A percentile compares a stretch with the other conserved stretches of the same genome.
These are phyloP conservation scores for Aaosphaeria arxii DNA, from an alignment of 2,329 filamentous ascomycete species.

Conservation along the genomic window DNA sequence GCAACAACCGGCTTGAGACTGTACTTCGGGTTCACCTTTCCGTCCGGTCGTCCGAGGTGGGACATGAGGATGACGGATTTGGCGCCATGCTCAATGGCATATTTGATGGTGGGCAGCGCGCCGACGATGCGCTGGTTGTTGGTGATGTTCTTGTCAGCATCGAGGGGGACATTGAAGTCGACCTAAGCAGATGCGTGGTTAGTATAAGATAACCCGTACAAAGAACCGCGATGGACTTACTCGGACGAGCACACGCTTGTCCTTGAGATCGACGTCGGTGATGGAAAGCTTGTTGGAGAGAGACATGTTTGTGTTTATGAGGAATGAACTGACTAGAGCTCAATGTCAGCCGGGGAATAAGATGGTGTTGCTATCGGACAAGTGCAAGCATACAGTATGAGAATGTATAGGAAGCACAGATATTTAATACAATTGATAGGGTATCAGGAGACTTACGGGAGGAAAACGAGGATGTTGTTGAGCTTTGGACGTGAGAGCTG, in stretches of 20 bases:
- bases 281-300: slow-evolving; percentile 98
- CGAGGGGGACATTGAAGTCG: slow-evolving; percentile 99
- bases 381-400: too few relatives aligned
- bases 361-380: too few relatives aligned
- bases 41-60: slow-evolving; percentile 93
- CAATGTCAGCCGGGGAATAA: too few relatives aligned
- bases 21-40: slow-evolving; percentile 87
- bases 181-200: slow-evolving; percentile 58
- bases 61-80: slow-evolving; percentile 97
- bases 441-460: too few relatives aligned
- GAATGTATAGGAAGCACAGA: too few relatives aligned
- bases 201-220: neutral
- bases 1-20: slow-evolving; percentile 87
- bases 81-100: slow-evolving; percentile 84
- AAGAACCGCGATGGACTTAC: slow-evolving; percentile 54
- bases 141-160: slow-evolving; percentile 88
- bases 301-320: slow-evolving; percentile 65
- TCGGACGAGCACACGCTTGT: slow-evolving; percentile 95
- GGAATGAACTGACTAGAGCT: slow-evolving; percentile 1
- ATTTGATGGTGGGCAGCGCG: slow-evolving; percentile 91
- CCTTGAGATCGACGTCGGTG: slow-evolving; percentile 93
- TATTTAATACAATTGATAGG: too few relatives aligned
- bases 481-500: too few relatives aligned
- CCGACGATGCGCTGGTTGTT: slow-evolving; percentile 98
- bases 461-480: too few relatives aligned